Conservation (phyloP, 2,329 filamentous ascomycete genomes). For the Colletotrichum theobromicola region DNA sequence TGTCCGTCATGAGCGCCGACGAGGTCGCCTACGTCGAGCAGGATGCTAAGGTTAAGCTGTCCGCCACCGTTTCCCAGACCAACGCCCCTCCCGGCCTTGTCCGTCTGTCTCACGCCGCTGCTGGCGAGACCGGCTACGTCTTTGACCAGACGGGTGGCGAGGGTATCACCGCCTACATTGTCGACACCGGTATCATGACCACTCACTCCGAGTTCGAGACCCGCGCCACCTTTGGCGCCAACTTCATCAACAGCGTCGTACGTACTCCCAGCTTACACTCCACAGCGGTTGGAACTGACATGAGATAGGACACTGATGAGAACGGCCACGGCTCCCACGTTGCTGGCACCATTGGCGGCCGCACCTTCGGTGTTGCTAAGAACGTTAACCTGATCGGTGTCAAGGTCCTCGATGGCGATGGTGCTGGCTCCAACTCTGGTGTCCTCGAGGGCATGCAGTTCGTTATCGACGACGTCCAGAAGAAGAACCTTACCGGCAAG, state of each 20-base stretch:
- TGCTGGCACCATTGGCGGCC: conserved; percentile 64
- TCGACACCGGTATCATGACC: conserved; percentile 68
- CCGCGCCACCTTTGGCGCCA: conserved; percentile 57
- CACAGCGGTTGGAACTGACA: background rate
- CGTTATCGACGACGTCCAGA: conserved; percentile 50
- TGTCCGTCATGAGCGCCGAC: conserved; percentile 50
- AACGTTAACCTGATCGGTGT: conserved; percentile 59
- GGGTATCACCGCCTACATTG: conserved; percentile 66
- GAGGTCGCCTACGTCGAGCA: conserved; percentile 61
- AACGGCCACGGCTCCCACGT: conserved; percentile 71
- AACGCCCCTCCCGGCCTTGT: conserved; percentile 59
- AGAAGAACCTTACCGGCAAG: conserved; percentile 50
- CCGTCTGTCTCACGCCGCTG: conserved; percentile 53
- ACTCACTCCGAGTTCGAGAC: conserved; percentile 62
- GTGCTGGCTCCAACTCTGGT: conserved; percentile 52
- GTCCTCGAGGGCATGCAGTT: conserved; percentile 67
- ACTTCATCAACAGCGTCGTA: conserved; percentile 54
- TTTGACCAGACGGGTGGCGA: conserved; percentile 58
- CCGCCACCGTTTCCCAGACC: conserved; percentile 52
- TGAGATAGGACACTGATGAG: conserved; percentile 51
- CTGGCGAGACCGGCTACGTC: conserved; percentile 44
- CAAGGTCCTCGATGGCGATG: conserved; percentile 63
- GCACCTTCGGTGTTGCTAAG: conserved; percentile 68
- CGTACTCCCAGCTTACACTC: conserved; percentile 26
- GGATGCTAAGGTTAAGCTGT: conserved; percentile 52